Conservation (phyloP, 1,284 basidiomycete species). For the Austroboletus niveus region DNA sequence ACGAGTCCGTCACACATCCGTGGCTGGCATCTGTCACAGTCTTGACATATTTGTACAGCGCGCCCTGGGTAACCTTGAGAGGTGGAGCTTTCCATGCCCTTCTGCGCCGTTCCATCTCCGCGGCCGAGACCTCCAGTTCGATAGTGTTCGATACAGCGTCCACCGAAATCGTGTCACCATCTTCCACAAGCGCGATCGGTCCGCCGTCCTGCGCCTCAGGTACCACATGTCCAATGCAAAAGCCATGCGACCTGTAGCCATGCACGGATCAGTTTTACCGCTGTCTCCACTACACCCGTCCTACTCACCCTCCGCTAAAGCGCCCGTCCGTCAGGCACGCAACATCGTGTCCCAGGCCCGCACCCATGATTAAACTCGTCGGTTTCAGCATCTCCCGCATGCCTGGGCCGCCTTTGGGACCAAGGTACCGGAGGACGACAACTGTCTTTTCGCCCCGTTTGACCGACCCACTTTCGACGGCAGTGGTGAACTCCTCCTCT, state of each 20-base stretch:
- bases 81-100: conserved; percentile 77
- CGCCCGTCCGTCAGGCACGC: conserved; percentile 92
- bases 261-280: conserved; percentile 13
- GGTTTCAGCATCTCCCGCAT: conserved; percentile 97
- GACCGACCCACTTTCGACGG: conserved; percentile 78
- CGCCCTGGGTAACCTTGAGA: conserved; percentile 82
- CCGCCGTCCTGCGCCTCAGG: conserved; percentile 89
- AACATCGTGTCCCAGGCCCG: conserved; percentile 87
- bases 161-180: conserved; percentile 85
- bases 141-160: conserved; percentile 86
- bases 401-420: conserved; percentile 88
- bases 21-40: conserved; percentile 83
- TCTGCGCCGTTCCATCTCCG: conserved; percentile 69
- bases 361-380: conserved; percentile 89
- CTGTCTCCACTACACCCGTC: conserved; percentile 3
- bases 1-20: conserved; percentile 87
- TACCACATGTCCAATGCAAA: conserved; percentile 90
- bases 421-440: conserved; percentile 85
- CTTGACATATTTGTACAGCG: conserved; percentile 87
- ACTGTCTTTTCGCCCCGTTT: conserved; percentile 88
- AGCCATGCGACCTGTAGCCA: conserved; percentile 72
- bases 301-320: conserved; percentile 84
- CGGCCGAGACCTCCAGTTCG: conserved; percentile 65
- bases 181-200: conserved; percentile 85
- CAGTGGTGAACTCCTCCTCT: conserved; percentile 79